Percentiles rank a stretch among this genome's conserved stretches.
Evolutionary conservation across 768 basidiomycete species (phyloP).

Genomic region (Naematelia encephala): DNA sequence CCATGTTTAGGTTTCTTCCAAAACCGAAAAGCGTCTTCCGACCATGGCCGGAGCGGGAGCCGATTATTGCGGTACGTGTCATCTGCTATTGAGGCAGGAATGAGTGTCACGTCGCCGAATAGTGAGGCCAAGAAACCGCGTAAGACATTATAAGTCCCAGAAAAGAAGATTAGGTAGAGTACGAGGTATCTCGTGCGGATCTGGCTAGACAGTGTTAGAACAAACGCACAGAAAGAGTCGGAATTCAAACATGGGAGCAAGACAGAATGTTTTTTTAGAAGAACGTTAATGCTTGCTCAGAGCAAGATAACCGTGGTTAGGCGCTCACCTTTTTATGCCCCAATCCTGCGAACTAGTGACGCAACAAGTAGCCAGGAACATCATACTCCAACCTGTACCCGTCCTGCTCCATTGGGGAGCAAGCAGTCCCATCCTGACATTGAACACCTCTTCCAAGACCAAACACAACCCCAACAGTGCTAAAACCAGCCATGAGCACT

Average conservation of each 20-base stretch:
- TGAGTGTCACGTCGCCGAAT: slow-evolving; percentile 1
- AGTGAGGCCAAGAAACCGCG: slow-evolving; percentile 13
- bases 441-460: slow-evolving; percentile 32
- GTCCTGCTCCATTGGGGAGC: slow-evolving; percentile 37
- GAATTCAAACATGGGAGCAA: too few species aligned
- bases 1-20: slow-evolving; percentile 10
- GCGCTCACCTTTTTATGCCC: slow-evolving; percentile 22
- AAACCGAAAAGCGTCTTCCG: slow-evolving; percentile 11
- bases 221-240: not conserved
- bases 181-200: slow-evolving; percentile 22
- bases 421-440: slow-evolving; percentile 36
- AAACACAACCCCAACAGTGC: slow-evolving; percentile 31
- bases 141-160: slow-evolving; percentile 35
- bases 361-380: slow-evolving; percentile 30
- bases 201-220: not conserved
- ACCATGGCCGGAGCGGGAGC: slow-evolving; percentile 30
- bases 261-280: too few species aligned
- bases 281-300: too few species aligned
- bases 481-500: too few species aligned
- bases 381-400: slow-evolving; percentile 37
- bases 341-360: slow-evolving; percentile 23
- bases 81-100: not conserved
- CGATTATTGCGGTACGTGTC: slow-evolving; percentile 24
- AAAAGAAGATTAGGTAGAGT: slow-evolving; percentile 24
- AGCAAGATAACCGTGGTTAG: too few species aligned